Conservation (phyloP, 2,329 filamentous ascomycete species). For the Penicillium psychrosexuale region DNA sequence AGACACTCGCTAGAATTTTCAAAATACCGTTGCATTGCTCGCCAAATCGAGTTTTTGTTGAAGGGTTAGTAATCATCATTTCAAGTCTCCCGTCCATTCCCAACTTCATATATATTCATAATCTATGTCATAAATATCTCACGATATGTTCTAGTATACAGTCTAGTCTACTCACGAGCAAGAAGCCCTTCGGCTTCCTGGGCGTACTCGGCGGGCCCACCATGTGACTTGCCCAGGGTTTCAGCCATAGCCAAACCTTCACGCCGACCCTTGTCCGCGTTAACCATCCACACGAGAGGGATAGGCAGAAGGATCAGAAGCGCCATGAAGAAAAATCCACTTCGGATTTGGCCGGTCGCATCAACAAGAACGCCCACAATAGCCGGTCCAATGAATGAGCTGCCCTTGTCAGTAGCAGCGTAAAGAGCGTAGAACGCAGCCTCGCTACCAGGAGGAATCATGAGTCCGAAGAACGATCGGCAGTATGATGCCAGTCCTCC, state of each 20-base stretch:
- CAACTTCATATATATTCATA: not conserved
- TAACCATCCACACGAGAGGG: constrained; percentile 72
- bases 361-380: constrained; percentile 89
- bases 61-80: not conserved
- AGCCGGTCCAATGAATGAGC: constrained; percentile 81
- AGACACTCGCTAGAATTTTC: not conserved
- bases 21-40: not conserved
- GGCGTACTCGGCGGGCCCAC: constrained; percentile 8
- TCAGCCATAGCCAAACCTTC: constrained; percentile 35
- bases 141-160: not conserved
- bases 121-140: not conserved
- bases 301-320: constrained; percentile 76
- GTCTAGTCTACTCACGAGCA: constrained; percentile 7
- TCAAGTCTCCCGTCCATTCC: not conserved
- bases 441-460: constrained; percentile 86
- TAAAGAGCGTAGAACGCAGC: constrained; percentile 92
- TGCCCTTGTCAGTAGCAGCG: constrained; percentile 91
- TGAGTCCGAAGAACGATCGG: constrained; percentile 77
- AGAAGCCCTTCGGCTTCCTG: constrained; percentile 33
- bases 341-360: constrained; percentile 67
- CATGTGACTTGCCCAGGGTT: constrained; percentile 19
- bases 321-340: constrained; percentile 86
- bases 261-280: constrained; percentile 37
- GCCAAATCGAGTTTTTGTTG: not conserved
- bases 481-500: constrained; percentile 85